Evolutionary conservation across 768 basidiomycete species (phyloP).

Genomic region (Rhodocollybia butyracea): DNA sequence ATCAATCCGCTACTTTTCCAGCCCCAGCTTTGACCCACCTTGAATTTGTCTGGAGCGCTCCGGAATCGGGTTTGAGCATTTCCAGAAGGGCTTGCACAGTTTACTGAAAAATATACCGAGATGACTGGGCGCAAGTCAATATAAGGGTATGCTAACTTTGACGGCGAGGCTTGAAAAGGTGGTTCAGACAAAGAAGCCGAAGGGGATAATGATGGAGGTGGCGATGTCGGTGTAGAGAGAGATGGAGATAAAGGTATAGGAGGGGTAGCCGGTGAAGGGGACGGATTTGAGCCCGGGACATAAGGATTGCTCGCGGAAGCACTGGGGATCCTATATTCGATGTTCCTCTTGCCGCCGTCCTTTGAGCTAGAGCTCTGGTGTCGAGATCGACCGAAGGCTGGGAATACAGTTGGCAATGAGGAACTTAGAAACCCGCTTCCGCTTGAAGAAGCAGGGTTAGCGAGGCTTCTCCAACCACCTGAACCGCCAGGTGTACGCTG

Average conservation of each 20-base stretch:
- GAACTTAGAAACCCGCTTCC: background rate
- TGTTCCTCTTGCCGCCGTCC: background rate
- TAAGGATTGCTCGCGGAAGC: background rate
- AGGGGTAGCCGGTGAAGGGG: conserved; percentile 7
- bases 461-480: background rate
- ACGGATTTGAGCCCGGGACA: background rate
- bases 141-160: conserved; percentile 49
- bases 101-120: conserved; percentile 80
- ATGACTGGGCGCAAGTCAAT: conserved; percentile 71
- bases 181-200: background rate
- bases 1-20: conserved; percentile 70
- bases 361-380: background rate
- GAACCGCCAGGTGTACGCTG: background rate
- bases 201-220: background rate
- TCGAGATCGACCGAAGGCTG: background rate
- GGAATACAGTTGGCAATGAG: background rate
- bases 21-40: conserved; percentile 88
- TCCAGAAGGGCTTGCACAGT: conserved; percentile 78
- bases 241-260: too few relatives aligned
- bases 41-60: conserved; percentile 83
- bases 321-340: background rate
- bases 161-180: background rate
- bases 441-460: background rate
- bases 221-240: background rate
- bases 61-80: conserved; percentile 80